Base-by-base conservation (phyloP, 495 filamentous ascomycete species). In the Rostrohypoxylon terebratum region DNA sequence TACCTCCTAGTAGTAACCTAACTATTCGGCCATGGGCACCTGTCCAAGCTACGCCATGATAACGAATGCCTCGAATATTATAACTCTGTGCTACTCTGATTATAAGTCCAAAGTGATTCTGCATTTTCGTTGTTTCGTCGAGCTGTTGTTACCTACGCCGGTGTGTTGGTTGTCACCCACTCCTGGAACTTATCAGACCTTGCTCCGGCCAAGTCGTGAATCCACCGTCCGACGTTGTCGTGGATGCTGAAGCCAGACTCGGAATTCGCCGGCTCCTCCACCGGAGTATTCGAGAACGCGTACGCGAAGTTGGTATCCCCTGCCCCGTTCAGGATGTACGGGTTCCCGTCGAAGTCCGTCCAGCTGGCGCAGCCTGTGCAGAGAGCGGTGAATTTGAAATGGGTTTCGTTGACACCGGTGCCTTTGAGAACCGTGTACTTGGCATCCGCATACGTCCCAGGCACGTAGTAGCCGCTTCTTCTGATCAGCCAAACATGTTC, bases 341-440 rank as follows among this genome's bases (percentile, higher is more conserved):
- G 63, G 54, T 83, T 83, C 14, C 77, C 77, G 51, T 80, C 78
- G 9, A 80, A 81, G 47, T 84, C 82, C 18, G 79, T 75, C 83
- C 83, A 85, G 40, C 69, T 69, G 3, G 80, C 77, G 72, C 82
- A 83, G 50, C 83, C 83, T 40, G 72, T 78, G 76, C 82, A 84
- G 34, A 78, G 75, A 55, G 81, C 78, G 31, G 82, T 84, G 60
- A 83, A 63, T 45, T 83, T 81, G 75, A 77, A 84, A 63, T 85
- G 82, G 9, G 83, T 85, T 16, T 73, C 81, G 77, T 85, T 85
- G 75, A 80, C 68, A 59, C 75, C 63, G 7, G 81, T 82, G 25
- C 81, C 82, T 42, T 78, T 81, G 1, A 85, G 78, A 0, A 85
- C 73, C 14, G 75, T 83, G 76, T 84, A 83, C 36, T 66, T 76